phyloP scores from a whole-genome alignment of 2,329 filamentous ascomycete genomes.

The Westerdykella aurantiaca region DNA sequence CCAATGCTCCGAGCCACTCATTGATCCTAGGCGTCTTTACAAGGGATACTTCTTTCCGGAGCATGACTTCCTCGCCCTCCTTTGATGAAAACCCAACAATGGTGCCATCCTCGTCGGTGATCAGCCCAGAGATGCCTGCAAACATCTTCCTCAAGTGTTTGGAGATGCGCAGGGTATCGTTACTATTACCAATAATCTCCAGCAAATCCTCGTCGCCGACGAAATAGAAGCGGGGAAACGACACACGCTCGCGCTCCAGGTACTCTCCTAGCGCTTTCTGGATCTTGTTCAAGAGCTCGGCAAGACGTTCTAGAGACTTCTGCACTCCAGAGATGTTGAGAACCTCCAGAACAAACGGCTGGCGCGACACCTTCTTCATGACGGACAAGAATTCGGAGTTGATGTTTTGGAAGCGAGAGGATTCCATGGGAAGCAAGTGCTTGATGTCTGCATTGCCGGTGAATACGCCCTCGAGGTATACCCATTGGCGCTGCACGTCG shows the following conservation, averaged over 20 bases:
- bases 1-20: conserved; percentile 92
- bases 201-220: conserved; percentile 97
- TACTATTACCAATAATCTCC: conserved; percentile 99
- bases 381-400: conserved; percentile 98
- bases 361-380: conserved; percentile 99
- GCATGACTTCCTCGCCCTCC: conserved; percentile 79
- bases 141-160: conserved; percentile 99
- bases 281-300: conserved; percentile 97
- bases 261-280: conserved; percentile 98
- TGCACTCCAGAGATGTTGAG: conserved; percentile 93
- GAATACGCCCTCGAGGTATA: conserved; percentile 98
- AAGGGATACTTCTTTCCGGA: conserved; percentile 88
- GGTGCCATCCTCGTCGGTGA: conserved; percentile 83
- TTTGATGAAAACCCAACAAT: conserved; percentile 94
- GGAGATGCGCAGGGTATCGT: conserved; percentile 89
- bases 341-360: conserved; percentile 90
- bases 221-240: conserved; percentile 98
- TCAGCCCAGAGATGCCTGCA: conserved; percentile 82
- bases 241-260: conserved; percentile 92
- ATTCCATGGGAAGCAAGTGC: conserved; percentile 92
- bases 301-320: conserved; percentile 88
- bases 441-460: conserved; percentile 99
- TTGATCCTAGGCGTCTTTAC: conserved; percentile 95
- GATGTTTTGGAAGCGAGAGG: conserved; percentile 96
- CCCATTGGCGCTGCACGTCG: conserved; percentile 99